Evolutionary conservation across 208 protist genomes (phyloP), one percentile per base, ranked within the genome.

Genomic region (Wallacemonas sp.): DNA sequence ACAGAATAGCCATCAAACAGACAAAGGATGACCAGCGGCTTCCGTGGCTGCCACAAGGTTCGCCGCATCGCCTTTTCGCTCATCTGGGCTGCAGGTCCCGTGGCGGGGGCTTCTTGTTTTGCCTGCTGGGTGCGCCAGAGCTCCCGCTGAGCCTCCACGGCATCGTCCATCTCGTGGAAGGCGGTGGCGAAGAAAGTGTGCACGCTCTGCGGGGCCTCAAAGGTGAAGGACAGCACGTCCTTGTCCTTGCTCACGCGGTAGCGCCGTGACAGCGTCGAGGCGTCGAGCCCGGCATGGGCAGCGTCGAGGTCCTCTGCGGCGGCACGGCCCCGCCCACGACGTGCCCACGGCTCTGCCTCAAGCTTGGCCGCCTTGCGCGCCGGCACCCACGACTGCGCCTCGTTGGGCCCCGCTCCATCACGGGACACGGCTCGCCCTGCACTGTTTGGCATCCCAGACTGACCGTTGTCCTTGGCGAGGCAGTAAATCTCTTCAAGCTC

Each of bases 1-100:
- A 62, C 68, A n/a, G 56, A 58, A 70, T 89, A 89, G 49, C 63
- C 66, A 44, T 88, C 80, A 66, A 92, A 92, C 24, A 92, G 59
- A 14, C 60, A 76, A 0, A 92, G 69, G 1, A 81, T 51, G 0
- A 89, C 73, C 6, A 65, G 64, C 2, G 62, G 63, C 11, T 34
- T 24, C 11, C 46, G 45, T 53, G 12, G 21, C 38, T 34, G 39
- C 62, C 45, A 58, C 30, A 58, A 31, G n/a, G 51, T 39, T 14
- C 51, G 51, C 5, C 51, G 51, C 51, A 58, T 38, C 51, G 51
- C 51, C 51, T 58, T 58, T 6, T 34, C 51, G 51, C 51, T 58
- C 9, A 58, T n/a, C 2, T 39, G 51, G n/a, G 51, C 51, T 5
- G 28, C 15, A 3, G 5, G 51, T 2, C 15, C 27, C 51, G 17